Evolutionary conservation across 1,139 yeast genomes (phyloP).

Genomic region (Pichia sp.): DNA sequence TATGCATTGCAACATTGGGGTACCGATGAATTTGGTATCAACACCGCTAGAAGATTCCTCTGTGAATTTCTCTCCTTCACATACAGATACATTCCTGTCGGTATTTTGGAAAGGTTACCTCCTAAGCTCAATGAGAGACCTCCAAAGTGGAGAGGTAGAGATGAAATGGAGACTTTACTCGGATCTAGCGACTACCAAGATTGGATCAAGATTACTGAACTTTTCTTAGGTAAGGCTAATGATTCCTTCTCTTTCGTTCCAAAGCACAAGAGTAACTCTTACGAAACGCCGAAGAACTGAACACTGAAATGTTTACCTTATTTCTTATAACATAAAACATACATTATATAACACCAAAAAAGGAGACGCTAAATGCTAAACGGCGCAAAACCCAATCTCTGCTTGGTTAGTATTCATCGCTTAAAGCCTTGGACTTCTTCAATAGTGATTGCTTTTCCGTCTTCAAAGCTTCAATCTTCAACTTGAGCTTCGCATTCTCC

Average conservation of each 20-base stretch:
- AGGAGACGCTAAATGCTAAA: too few species aligned
- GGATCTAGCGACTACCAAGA: slow-evolving; percentile 83
- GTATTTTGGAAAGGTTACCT: slow-evolving; percentile 82
- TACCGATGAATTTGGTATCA: slow-evolving; percentile 88
- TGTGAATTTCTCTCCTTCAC: slow-evolving; percentile 94
- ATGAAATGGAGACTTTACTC: slow-evolving; percentile 82
- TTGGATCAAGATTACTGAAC: slow-evolving; percentile 96
- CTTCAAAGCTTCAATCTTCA: slow-evolving; percentile 52
- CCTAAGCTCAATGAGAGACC: slow-evolving; percentile 91
- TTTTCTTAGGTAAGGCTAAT: slow-evolving; percentile 85
- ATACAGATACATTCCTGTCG: slow-evolving; percentile 91
- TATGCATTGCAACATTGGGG: slow-evolving; percentile 98
- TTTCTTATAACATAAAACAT: too few species aligned
- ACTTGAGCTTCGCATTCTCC: slow-evolving; percentile 31
- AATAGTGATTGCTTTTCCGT: slow-evolving; percentile 59
- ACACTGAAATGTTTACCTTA: not conserved
- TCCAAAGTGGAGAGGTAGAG: slow-evolving; percentile 89
- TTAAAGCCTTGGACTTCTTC: slow-evolving; percentile 62
- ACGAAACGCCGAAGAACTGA: slow-evolving; percentile 27
- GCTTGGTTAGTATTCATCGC: slow-evolving; percentile 50
- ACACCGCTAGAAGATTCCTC: slow-evolving; percentile 79
- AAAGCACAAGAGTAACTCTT: slow-evolving; percentile 89
- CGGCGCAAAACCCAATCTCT: too few species aligned
- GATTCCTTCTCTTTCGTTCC: slow-evolving; percentile 76
- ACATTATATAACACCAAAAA: too few species aligned